Conservation (phyloP, 2,329 filamentous ascomycete genomes). For the Hypoxylon sp. region DNA sequence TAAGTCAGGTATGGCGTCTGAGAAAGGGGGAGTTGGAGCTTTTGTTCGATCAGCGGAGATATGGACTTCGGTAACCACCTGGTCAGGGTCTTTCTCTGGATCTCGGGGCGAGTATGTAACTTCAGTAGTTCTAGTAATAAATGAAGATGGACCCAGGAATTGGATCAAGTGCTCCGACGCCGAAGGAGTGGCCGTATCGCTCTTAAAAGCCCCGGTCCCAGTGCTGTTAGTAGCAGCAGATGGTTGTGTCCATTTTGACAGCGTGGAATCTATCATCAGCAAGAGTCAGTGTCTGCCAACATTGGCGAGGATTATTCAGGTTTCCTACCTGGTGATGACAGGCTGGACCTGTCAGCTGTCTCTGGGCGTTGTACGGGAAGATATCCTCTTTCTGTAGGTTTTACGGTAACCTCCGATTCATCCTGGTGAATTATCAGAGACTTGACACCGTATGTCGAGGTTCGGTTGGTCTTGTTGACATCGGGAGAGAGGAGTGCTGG, state of each 20-base stretch:
- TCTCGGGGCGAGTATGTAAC: slow-evolving; percentile 55
- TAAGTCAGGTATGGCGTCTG: slow-evolving; percentile 47
- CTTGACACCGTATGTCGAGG: slow-evolving; percentile 48
- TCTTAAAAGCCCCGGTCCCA: slow-evolving; percentile 53
- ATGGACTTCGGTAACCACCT: slow-evolving; percentile 56
- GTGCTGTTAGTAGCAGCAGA: slow-evolving; percentile 54
- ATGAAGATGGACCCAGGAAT: slow-evolving; percentile 59
- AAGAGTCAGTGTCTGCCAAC: slow-evolving; percentile 33
- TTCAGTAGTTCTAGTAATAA: slow-evolving; percentile 60
- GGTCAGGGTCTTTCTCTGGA: slow-evolving; percentile 54
- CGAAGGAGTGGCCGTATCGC: slow-evolving; percentile 51
- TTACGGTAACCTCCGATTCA: slow-evolving; percentile 43
- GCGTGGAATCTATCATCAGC: slow-evolving; percentile 58
- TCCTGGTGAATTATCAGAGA: slow-evolving; percentile 47
- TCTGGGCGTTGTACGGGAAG: slow-evolving; percentile 45
- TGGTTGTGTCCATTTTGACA: slow-evolving; percentile 62
- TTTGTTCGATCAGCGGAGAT: slow-evolving; percentile 55
- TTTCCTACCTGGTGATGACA: slow-evolving; percentile 56
- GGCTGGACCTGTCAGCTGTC: slow-evolving; percentile 45
- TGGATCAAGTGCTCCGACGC: slow-evolving; percentile 57
- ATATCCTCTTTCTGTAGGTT: slow-evolving; percentile 37
- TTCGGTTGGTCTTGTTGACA: slow-evolving; percentile 38
- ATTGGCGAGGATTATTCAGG: background rate
- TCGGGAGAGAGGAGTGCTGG: slow-evolving; percentile 22
- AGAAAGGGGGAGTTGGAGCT: slow-evolving; percentile 47